These are phyloP conservation scores for Fusarium coicis DNA, from an alignment of 2,329 filamentous ascomycete species.

Conservation along the genomic window DNA sequence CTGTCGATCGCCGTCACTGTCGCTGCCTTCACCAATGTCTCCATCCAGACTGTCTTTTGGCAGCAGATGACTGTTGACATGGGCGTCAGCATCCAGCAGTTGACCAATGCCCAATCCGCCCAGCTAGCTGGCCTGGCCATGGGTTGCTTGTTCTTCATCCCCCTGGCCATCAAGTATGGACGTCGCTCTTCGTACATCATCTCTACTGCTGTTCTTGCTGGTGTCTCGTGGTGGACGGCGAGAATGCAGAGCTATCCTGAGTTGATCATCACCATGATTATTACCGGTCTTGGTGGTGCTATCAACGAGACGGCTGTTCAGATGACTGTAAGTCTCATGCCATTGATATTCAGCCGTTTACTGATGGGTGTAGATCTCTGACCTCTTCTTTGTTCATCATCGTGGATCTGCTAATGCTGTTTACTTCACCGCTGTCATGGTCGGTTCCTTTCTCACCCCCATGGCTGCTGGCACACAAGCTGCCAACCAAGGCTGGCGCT, in stretches of 20 bases:
- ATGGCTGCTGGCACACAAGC: slow-evolving; percentile 46
- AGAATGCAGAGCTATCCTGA: slow-evolving; percentile 37
- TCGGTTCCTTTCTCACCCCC: slow-evolving; percentile 46
- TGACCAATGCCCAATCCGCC: slow-evolving; percentile 44
- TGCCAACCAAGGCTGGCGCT: slow-evolving; percentile 38
- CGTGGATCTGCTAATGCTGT: slow-evolving; percentile 47
- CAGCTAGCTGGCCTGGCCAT: slow-evolving; percentile 48
- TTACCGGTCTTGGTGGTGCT: slow-evolving; percentile 51
- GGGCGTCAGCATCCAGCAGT: slow-evolving; percentile 37
- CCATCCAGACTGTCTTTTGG: slow-evolving; percentile 46
- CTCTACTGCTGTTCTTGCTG: slow-evolving; percentile 40
- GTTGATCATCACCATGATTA: slow-evolving; percentile 40
- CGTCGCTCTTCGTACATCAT: slow-evolving; percentile 47
- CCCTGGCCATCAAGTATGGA: slow-evolving; percentile 50
- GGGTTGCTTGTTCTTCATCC: slow-evolving; percentile 50
- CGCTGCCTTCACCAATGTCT: slow-evolving; percentile 45
- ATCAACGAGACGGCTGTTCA: slow-evolving; percentile 54
- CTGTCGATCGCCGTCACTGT: slow-evolving; percentile 44
- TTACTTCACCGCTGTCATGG: slow-evolving; percentile 48
- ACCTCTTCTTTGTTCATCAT: slow-evolving; percentile 50
- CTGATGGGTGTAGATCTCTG: slow-evolving; percentile 40
- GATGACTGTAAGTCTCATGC: slow-evolving; percentile 46
- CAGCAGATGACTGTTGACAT: slow-evolving; percentile 49
- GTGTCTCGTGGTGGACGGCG: slow-evolving; percentile 37
- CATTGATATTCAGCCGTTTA: fast-evolving